Base-by-base conservation (phyloP, 805 yeast genomes). In the Sungouiella thailandica region DNA sequence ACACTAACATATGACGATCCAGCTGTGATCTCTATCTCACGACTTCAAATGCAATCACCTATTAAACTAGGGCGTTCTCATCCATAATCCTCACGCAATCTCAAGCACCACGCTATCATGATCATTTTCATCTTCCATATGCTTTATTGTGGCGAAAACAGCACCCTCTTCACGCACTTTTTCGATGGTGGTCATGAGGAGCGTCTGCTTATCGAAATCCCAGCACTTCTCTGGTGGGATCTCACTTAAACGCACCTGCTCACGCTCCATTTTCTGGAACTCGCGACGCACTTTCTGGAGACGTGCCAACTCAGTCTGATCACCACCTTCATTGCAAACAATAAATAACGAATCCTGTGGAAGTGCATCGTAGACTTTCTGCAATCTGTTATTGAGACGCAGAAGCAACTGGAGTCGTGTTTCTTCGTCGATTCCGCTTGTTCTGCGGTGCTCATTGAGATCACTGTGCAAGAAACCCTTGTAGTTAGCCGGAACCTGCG, bases 331-430 rank as follows among this genome's bases (percentile, higher is more conserved):
- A 0, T 85, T 69, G 46, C 76, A 64, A 1, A 87, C 49, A 1
- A 86, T 60, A 11, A 89, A 44, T 15, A 79, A 56, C 0, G 95
- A 71, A 23, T 78, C 70, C 2, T 60, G 57, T 0, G 95, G 85
- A 14, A 83, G 47, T 2, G 53, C 40, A 1, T 64, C 57, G 49
- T 80, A 76, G 11, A 89, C 58, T 25, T 52, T 52, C 11, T 53
- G 42, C 6, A 89, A 43, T 20, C 80, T 55, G 2, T 47, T 40
- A 43, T 74, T 72, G 8, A 83, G 51, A 4, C 52, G 51, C 9
- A 39, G 18, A 29, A 61, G 60, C 8, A 55, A 46, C 14, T 36
- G 24, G 7, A 30, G 27, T 15, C 40, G 32, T 12, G 40, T 39
- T 10, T 43, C 44, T 1, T 37, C 33, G 3, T 36, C 17, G 7